These are phyloP conservation scores for Phylloporus sp. DNA, from an alignment of 768 basidiomycete species.

Conservation along the genomic window DNA sequence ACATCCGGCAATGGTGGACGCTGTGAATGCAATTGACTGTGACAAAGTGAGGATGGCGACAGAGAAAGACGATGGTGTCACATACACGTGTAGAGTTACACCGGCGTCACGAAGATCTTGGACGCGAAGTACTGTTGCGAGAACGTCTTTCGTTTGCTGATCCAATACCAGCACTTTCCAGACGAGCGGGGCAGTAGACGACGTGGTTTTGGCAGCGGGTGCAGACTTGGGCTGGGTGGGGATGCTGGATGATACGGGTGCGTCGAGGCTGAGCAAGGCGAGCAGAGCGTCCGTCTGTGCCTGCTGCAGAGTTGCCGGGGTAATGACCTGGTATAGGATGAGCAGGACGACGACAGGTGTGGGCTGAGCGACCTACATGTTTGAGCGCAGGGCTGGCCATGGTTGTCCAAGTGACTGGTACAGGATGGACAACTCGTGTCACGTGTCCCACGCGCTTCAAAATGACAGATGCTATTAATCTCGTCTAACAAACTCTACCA, in stretches of 20 bases:
- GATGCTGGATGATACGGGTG: constrained; percentile 23
- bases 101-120: constrained; percentile 96
- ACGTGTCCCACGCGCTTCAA: too few relatives aligned
- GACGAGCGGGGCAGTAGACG: constrained; percentile 66
- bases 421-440: constrained; percentile 4
- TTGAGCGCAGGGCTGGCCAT: constrained; percentile 47
- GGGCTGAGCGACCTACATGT: constrained; percentile 33
- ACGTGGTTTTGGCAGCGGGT: constrained; percentile 46
- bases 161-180: constrained; percentile 98
- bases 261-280: constrained; percentile 82
- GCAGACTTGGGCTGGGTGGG: constrained; percentile 27
- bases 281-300: constrained; percentile 84
- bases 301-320: constrained; percentile 72
- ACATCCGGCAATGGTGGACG: constrained; percentile 92
- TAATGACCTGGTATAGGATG: constrained; percentile 35
- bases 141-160: constrained; percentile 91
- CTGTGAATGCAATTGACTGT: constrained; percentile 84
- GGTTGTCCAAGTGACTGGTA: not conserved
- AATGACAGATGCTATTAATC: too few relatives aligned
- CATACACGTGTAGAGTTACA: constrained; percentile 96
- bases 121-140: constrained; percentile 92
- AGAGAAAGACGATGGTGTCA: constrained; percentile 11
- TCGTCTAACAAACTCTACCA: too few relatives aligned
- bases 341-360: constrained; percentile 9
- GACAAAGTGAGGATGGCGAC: constrained; percentile 1